Base-by-base conservation (phyloP, 1,284 basidiomycete species). In the Ganoderma meredithae region DNA sequence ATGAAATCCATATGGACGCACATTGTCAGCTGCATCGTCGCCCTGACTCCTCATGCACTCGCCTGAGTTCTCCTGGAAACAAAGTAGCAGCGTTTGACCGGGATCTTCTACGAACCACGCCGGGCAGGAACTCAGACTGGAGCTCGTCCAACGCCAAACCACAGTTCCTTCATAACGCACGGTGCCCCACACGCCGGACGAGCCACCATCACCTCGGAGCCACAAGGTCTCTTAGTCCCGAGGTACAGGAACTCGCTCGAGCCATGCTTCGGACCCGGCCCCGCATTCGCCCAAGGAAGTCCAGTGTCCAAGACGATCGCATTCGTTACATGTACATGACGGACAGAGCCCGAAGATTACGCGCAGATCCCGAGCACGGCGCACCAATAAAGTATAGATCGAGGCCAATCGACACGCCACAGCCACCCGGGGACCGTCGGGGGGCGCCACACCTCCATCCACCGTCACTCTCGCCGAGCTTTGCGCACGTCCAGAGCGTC, bases 231-330 rank as follows among this genome's bases (percentile, higher is more conserved):
- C n/a, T 53, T 13, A 55, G 31, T 55, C 52, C 55, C 36, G 36
- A 9, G 36, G 33, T 4, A 5, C n/a, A 33, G 33, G 55, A 58
- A 2, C 55, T 19, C 9, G 55, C 33, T 33, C 33, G n/a, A n/a
- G 55, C 55, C 55, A 36, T 39, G 55, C 33, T 5, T 58, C 55
- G 55, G 55, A 39, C 39, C 55, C 55, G 55, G 31, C 19, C 17
- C 55, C 27, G 12, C 55, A 58, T 17, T 19, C 27, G 13, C 15
- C 17, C 17, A n/a, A n/a, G 33, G 55, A 39, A 55, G 27, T 55
- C n/a, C 33, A 9, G 10, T 58, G 31, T 33, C 47, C 3, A 49
- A 49, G 22, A 25, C 39, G 4, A 22, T 12, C 33, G 17, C 31
- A 36, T 19, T 56, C 33, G 27, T 6, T 58, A 39, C 9, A 39